phyloP scores from a whole-genome alignment of 129 eudicot genomes.

The Scalesia atractyloides region DNA sequence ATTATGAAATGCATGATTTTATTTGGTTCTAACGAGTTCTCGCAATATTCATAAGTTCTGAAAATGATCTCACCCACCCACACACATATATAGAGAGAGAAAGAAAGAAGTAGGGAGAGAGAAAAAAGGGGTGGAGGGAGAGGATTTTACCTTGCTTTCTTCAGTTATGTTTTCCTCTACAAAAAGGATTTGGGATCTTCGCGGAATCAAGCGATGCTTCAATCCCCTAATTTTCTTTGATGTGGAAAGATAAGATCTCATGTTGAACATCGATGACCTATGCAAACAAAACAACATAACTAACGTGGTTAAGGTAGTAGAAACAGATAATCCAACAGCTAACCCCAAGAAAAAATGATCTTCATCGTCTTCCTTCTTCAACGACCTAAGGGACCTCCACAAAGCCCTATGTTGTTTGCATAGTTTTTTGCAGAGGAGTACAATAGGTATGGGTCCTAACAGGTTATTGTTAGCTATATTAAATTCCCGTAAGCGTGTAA shows the following conservation, averaged over 20 bases:
- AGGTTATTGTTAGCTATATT: background rate
- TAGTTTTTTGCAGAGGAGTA: slow-evolving; percentile 20
- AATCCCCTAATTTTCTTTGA: slow-evolving; percentile 30
- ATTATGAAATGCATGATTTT: too few relatives aligned
- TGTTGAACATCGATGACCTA: slow-evolving; percentile 21
- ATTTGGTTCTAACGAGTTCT: too few relatives aligned
- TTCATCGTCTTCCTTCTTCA: slow-evolving; percentile 23
- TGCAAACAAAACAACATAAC: slow-evolving; percentile 27
- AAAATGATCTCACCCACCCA: too few relatives aligned
- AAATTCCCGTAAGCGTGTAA: background rate
- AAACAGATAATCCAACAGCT: slow-evolving; percentile 3
- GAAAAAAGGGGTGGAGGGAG: too few relatives aligned
- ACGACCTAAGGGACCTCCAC: slow-evolving; percentile 36
- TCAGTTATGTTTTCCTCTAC: background rate
- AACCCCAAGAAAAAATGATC: slow-evolving; percentile 37
- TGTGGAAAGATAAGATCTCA: slow-evolving; percentile 23
- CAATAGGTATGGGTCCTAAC: background rate
- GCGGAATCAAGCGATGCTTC: slow-evolving; percentile 10
- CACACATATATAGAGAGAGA: too few relatives aligned
- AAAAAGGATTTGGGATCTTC: background rate
- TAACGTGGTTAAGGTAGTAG: slow-evolving; percentile 23
- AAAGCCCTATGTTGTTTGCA: slow-evolving; percentile 44
- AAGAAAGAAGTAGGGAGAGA: too few relatives aligned
- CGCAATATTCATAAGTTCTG: too few relatives aligned
- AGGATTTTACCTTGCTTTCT: slow-evolving; percentile 16